phyloP scores from a whole-genome alignment of 73 alveolate species.

The Tetrahymena elliotti region DNA sequence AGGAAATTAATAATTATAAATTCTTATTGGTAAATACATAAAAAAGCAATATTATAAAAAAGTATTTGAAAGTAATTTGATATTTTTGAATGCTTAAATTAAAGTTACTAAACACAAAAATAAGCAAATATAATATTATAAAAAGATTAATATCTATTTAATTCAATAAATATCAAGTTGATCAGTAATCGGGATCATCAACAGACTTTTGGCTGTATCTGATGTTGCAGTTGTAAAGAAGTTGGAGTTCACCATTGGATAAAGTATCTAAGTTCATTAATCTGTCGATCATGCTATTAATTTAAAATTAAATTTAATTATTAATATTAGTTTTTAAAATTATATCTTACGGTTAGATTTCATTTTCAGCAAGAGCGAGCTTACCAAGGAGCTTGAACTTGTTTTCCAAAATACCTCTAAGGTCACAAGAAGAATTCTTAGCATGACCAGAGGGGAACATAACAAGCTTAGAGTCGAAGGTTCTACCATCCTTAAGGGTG shows the following conservation, averaged over 20 bases:
- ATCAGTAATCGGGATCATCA: constrained; percentile 30
- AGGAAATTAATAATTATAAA: no score
- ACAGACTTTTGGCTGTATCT: constrained; percentile 43
- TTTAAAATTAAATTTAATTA: not conserved
- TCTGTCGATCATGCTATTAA: not conserved
- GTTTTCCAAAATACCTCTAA: constrained; percentile 50
- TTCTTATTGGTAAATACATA: no score
- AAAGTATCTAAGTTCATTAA: constrained; percentile 7
- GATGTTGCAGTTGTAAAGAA: constrained; percentile 51
- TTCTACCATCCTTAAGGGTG: constrained; percentile 30
- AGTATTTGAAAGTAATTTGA: not conserved
- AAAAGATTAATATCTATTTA: not conserved
- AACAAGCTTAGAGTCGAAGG: constrained; percentile 54
- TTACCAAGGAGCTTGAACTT: constrained; percentile 53
- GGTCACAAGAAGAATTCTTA: constrained; percentile 41
- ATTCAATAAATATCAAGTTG: not conserved
- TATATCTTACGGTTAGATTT: constrained; percentile 21
- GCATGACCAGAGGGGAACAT: constrained; percentile 89
- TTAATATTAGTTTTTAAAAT: constrained; percentile 21
- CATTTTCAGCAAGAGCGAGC: constrained; percentile 51
- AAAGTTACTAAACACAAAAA: not conserved
- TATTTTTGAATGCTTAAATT: not conserved
- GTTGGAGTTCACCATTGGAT: constrained; percentile 38
- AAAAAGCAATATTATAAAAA: no score
- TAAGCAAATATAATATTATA: not conserved